Evolutionary conservation across 805 yeast genomes (phyloP).

Genomic region (Lipomyces kockii): DNA sequence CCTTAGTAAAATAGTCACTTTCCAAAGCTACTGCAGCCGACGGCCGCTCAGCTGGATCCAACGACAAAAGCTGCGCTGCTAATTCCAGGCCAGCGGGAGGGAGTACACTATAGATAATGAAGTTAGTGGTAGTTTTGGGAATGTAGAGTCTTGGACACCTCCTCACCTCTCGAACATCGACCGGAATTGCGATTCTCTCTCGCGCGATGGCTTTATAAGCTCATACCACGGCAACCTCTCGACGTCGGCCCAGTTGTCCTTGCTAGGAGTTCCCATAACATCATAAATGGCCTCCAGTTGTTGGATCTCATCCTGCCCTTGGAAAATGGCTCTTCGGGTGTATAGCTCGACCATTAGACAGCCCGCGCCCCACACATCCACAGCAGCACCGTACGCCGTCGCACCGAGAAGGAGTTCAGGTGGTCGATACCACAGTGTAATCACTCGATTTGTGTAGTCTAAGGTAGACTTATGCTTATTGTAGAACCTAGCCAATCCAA

Average conservation of each 20-base stretch:
- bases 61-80: slow-evolving; percentile 62
- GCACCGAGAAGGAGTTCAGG: slow-evolving; percentile 92
- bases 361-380: slow-evolving; percentile 97
- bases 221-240: slow-evolving; percentile 90
- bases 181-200: slow-evolving; percentile 46
- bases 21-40: slow-evolving; percentile 71
- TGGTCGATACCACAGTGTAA: slow-evolving; percentile 96
- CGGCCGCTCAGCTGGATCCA: slow-evolving; percentile 72
- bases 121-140: background rate
- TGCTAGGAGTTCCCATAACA: slow-evolving; percentile 84
- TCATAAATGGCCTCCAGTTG: slow-evolving; percentile 78
- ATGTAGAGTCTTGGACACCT: background rate
- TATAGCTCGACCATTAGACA: slow-evolving; percentile 85
- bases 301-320: slow-evolving; percentile 85
- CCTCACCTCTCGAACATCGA: slow-evolving; percentile 50
- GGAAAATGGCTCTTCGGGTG: slow-evolving; percentile 74
- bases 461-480: slow-evolving; percentile 51
- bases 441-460: slow-evolving; percentile 92
- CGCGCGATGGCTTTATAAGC: slow-evolving; percentile 65
- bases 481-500: slow-evolving; percentile 76
- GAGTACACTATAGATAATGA: slow-evolving; percentile 9
- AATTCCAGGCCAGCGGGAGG: slow-evolving; percentile 56
- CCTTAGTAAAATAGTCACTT: slow-evolving; percentile 72
- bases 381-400: slow-evolving; percentile 85
- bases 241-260: slow-evolving; percentile 76